phyloP scores from a whole-genome alignment of 805 yeast species.

The Cyberlindnera bimundalis region DNA sequence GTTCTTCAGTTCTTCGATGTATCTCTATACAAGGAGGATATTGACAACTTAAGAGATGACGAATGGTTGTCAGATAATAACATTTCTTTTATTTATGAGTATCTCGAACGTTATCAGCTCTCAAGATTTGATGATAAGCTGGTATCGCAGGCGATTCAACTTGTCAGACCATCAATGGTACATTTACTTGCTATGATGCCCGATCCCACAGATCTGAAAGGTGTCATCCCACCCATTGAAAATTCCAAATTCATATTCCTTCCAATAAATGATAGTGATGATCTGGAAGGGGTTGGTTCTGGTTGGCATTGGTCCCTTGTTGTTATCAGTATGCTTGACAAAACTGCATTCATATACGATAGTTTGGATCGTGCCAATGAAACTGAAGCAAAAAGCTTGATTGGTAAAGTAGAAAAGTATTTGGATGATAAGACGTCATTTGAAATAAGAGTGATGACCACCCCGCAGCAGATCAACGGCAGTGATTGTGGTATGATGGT shows the following conservation, averaged over 20 bases:
- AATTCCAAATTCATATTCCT: constrained; percentile 51
- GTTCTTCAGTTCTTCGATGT: constrained; percentile 52
- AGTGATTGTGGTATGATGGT: constrained; percentile 57
- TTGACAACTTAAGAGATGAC: constrained; percentile 53
- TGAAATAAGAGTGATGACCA: constrained; percentile 20
- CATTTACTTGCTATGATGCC: constrained; percentile 55
- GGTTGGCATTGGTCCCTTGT: constrained; percentile 79
- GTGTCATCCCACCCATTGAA: constrained; percentile 44
- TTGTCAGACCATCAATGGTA: constrained; percentile 60
- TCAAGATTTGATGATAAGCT: constrained; percentile 24
- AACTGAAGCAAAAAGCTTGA: constrained; percentile 20
- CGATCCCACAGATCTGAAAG: constrained; percentile 40
- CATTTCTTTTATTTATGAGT: constrained; percentile 59
- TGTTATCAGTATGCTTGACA: constrained; percentile 46
- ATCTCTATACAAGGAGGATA: constrained; percentile 55
- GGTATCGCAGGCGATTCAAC: constrained; percentile 32
- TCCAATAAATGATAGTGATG: constrained; percentile 67
- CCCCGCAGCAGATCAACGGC: constrained; percentile 63
- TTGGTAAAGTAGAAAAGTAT: constrained; percentile 24
- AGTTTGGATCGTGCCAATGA: constrained; percentile 36
- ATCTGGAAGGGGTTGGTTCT: constrained; percentile 53
- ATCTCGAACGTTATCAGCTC: constrained; percentile 38
- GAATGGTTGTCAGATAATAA: constrained; percentile 77
- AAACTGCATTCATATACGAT: constrained; percentile 54
- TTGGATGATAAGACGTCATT: constrained; percentile 20